Conservation (phyloP, 1,284 basidiomycete species). For the Sanghuangporus sanghuang region DNA sequence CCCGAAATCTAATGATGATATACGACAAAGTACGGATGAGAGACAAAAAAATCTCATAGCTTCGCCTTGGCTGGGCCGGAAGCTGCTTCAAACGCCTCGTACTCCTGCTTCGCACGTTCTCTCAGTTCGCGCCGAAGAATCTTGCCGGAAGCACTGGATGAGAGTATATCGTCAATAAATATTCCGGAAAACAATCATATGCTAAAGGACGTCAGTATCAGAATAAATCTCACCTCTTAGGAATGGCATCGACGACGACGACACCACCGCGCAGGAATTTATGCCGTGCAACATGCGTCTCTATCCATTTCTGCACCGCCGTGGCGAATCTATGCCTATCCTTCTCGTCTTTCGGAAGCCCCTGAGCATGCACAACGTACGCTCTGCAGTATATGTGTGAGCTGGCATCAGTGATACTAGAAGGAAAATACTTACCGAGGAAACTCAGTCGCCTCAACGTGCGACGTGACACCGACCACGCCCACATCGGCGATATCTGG, state of each 20-base stretch:
- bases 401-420: not conserved
- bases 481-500: slow-evolving; percentile 67
- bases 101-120: slow-evolving; percentile 51
- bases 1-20: not conserved
- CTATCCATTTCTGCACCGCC: slow-evolving; percentile 59
- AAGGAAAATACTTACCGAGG: slow-evolving; percentile 45
- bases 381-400: slow-evolving; percentile 37
- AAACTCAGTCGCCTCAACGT: slow-evolving; percentile 66
- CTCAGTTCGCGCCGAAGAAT: slow-evolving; percentile 61
- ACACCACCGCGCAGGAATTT: slow-evolving; percentile 67
- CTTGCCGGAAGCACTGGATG: slow-evolving; percentile 56
- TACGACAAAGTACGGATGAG: not conserved
- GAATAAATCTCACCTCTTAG: slow-evolving; percentile 51
- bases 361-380: slow-evolving; percentile 58
- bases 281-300: slow-evolving; percentile 54
- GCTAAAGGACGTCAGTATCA: not conserved
- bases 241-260: slow-evolving; percentile 49
- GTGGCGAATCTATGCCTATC: slow-evolving; percentile 39
- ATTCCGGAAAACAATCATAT: not conserved
- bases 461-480: slow-evolving; percentile 64
- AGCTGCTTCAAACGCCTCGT: slow-evolving; percentile 15
- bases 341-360: slow-evolving; percentile 31
- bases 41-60: slow-evolving; percentile 1
- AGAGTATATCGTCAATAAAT: not conserved
- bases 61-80: slow-evolving; percentile 9